Evolutionary conservation across 768 basidiomycete genomes (phyloP), one percentile per base, ranked within the genome.

Genomic region (Sporobolomyces roseus): DNA sequence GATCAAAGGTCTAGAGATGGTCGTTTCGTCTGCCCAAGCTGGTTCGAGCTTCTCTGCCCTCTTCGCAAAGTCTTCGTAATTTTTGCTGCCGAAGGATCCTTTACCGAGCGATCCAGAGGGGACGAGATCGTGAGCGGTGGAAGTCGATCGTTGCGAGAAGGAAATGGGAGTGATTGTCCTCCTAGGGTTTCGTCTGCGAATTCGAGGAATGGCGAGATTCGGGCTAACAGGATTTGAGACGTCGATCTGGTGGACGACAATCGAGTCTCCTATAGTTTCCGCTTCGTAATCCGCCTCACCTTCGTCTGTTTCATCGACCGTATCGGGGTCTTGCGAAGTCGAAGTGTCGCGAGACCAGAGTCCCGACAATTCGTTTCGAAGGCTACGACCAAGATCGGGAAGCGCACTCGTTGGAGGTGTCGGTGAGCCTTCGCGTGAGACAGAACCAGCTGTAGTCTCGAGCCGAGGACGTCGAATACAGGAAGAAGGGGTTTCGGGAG

Each of bases 11-110:
- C 21, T 21, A 16, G 46, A 19, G 13, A 25, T 2, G 10, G 30
- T 30, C 32, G 30, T 4, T 27, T 62, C 61, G 36, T 54, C 63
- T 8, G 48, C 56, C 65, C 65, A 66, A 1, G 38, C 56, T 17
- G 65, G 65, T 2, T 46, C 41, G 30, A 66, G 58, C 2, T 4
- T 2, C 14, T 43, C 56, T 10, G 65, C 58, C 16, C 38, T 27
- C 14, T 45, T 50, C 32, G 56, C 35, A 29, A 66, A 33, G 35
- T 43, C 38, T 27, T 60, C 65, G 41, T 66, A 66, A 25, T 19
- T 46, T 19, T 52, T 49, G 21, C 54, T 32, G 30, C 58, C 56
- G 23, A 50, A 36, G 14, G 25, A 33, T 1, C 35, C 41, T 17
- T 17, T 14, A 1, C 55, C 54, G 46, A 55, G 41, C 27, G 49